Evolutionary conservation across 176 grass and related monocot genomes (phyloP).

Genomic region (Secale cereale): DNA sequence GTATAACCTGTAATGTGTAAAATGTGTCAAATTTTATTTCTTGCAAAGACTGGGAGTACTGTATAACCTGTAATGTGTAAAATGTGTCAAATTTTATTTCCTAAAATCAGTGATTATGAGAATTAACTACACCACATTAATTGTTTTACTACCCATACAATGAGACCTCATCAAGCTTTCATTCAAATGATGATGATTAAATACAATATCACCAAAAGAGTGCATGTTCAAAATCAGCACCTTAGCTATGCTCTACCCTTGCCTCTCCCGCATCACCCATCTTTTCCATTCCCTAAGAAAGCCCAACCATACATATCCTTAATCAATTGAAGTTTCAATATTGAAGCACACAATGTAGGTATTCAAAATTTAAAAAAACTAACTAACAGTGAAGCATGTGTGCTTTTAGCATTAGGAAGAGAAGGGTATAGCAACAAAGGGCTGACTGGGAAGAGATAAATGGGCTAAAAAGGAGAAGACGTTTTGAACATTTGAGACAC

Average conservation of each 20-base stretch:
- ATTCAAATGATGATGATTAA: not conserved
- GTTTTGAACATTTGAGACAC: not conserved
- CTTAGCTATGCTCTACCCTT: conserved; percentile 34
- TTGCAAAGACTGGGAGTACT: not conserved
- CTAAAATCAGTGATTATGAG: not conserved
- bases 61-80: not conserved
- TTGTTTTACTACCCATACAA: not conserved
- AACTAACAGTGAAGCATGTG: not conserved
- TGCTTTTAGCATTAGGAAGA: not conserved
- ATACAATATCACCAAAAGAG: conserved; percentile 27
- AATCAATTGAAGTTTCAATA: conserved; percentile 38
- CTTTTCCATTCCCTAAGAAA: conserved; percentile 73
- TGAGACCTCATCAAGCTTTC: not conserved
- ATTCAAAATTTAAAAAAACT: not conserved
- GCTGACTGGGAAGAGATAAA: not conserved
- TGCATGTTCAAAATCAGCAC: conserved; percentile 40
- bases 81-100: not conserved
- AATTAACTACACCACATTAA: not conserved
- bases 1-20: not conserved
- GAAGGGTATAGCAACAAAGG: not conserved
- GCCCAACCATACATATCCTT: conserved; percentile 40
- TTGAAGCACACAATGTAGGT: not conserved
- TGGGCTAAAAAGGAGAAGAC: not conserved
- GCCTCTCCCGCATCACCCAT: conserved; percentile 65
- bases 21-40: not conserved